Evolutionary conservation across 2,329 filamentous ascomycete genomes (phyloP), one percentile per base, ranked within the genome.

Genomic region (Ustulina deusta): DNA sequence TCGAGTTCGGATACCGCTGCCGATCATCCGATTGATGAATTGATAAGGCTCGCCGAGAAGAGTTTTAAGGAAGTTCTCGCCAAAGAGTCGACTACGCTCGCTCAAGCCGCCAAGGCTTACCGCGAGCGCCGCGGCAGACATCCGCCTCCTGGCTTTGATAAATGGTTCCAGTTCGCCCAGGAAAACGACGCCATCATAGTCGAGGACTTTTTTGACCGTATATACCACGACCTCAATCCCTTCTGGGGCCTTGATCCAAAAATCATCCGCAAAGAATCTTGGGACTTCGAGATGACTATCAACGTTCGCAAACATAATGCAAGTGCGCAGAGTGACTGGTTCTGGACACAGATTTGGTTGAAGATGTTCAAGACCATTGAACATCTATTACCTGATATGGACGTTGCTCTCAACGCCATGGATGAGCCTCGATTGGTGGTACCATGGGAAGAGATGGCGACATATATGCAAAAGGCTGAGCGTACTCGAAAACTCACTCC

Each of bases 381-480:
- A 69, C 79, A 85, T 44, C 67, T 86, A 61, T 79, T 91, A 17
- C 89, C 89, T 1, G 89, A 92, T 72, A 89, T 92, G 85, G 89
- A 91, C 68, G 83, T 91, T 65, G 84, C 89, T 0, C 82, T 91
- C 66, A 92, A 91, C 70, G 82, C 86, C 36, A 88, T 91, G 84
- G 90, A 92, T 72, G 89, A 91, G 74, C 89, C 89, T 44, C 83
- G 89, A 29, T 74, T 92, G 9, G 84, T 91, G 13, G 86, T 87
- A 1, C 85, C 89, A 2, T 90, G 85, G 83, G 89, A 91, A 74
- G 84, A 88, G 6, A 85, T 91, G 58, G 79, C 86, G 29, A 76
- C 77, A 0, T 83, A 86, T 63, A 83, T 92, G 78, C 76, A 80
- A 52, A 82, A 83, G 65, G 88, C 88, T 38, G 80, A 82, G 61